These are phyloP conservation scores for Seiridium cupressi DNA, from an alignment of 2,329 filamentous ascomycete species.

Conservation along the genomic window DNA sequence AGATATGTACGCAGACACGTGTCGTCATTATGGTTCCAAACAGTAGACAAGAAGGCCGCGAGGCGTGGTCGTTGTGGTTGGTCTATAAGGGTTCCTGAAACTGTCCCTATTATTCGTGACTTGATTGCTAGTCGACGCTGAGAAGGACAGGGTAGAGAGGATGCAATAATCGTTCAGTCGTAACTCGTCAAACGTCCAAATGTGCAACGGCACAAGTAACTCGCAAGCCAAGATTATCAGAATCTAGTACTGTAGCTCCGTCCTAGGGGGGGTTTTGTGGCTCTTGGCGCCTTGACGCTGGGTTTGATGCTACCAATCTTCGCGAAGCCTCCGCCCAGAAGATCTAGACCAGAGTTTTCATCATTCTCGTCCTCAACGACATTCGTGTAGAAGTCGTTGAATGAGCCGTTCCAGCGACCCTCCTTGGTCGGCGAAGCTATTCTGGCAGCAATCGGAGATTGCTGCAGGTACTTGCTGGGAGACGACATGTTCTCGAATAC, in stretches of 20 bases:
- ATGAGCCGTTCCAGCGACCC: conserved; percentile 35
- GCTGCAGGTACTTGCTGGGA: conserved; percentile 49
- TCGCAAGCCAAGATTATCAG: conserved; percentile 19
- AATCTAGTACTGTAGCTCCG: conserved; percentile 36
- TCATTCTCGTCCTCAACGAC: conserved; percentile 58
- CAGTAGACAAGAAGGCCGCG: conserved; percentile 29
- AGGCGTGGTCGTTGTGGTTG: conserved; percentile 18
- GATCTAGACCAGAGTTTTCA: conserved; percentile 63
- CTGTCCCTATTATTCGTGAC: neutral
- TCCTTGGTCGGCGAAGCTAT: conserved; percentile 35
- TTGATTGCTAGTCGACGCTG: neutral
- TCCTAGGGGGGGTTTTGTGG: conserved; percentile 32
- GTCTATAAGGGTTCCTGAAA: neutral
- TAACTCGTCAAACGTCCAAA: conserved; percentile 2
- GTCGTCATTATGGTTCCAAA: conserved; percentile 23
- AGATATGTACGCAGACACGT: conserved; percentile 21
- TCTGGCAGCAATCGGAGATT: conserved; percentile 36
- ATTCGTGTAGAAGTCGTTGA: conserved; percentile 51
- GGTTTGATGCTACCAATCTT: conserved; percentile 61
- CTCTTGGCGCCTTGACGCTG: conserved; percentile 23
- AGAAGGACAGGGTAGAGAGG: neutral
- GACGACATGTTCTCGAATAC: conserved; percentile 53
- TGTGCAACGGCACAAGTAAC: conserved; percentile 4
- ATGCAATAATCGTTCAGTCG: conserved; percentile 17
- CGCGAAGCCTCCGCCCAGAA: conserved; percentile 68